These are phyloP conservation scores for Amoeboaphelidium occidentale DNA, from an alignment of 371 early-diverging fungal species.

Conservation along the genomic window DNA sequence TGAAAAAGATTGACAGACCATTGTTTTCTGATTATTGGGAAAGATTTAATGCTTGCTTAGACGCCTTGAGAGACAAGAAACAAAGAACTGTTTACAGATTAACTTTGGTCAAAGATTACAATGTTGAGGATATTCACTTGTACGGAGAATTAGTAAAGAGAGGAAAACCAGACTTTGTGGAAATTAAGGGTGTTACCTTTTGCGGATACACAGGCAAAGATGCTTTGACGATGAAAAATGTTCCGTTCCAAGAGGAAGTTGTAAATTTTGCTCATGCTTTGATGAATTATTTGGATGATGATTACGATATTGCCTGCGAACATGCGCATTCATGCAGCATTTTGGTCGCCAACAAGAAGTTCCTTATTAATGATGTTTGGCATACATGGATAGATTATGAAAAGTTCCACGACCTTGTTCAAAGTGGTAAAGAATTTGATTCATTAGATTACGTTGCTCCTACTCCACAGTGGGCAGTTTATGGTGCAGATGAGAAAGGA, in stretches of 20 bases:
- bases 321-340: constrained; percentile 51
- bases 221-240: constrained; percentile 15
- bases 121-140: constrained; percentile 37
- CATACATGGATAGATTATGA: constrained; percentile 54
- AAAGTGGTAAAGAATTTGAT: constrained; percentile 32
- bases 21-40: constrained; percentile 61
- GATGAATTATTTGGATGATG: constrained; percentile 22
- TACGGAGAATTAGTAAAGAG: constrained; percentile 42
- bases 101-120: constrained; percentile 50
- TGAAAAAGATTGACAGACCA: constrained; percentile 55
- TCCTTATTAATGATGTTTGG: constrained; percentile 44
- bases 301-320: constrained; percentile 45
- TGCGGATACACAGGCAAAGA: constrained; percentile 34
- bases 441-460: constrained; percentile 39
- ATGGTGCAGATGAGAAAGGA: constrained; percentile 40
- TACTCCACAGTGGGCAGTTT: constrained; percentile 51
- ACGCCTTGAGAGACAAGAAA: constrained; percentile 33
- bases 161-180: constrained; percentile 51
- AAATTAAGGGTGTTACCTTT: constrained; percentile 48
- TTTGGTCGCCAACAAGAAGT: constrained; percentile 34
- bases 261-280: constrained; percentile 36
- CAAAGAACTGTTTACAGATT: constrained; percentile 45
- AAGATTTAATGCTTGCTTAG: constrained; percentile 38
- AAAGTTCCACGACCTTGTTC: constrained; percentile 36
- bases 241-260: constrained; percentile 53